phyloP scores from a whole-genome alignment of 208 protist species.

The Angomonas ambiguus region DNA sequence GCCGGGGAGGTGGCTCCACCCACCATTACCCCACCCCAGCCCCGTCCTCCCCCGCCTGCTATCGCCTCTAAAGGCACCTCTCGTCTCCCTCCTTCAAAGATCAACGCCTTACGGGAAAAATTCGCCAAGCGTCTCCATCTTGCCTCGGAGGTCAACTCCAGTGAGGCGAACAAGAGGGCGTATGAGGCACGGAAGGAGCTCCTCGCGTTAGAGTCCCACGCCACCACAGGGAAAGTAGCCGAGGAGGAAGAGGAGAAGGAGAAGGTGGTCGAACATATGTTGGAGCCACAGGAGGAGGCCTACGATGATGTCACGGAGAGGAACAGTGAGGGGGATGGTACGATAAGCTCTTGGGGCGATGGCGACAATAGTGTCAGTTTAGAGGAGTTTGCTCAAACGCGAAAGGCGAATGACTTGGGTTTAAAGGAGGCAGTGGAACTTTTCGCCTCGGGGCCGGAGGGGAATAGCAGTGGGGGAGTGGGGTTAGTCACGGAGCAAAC shows the following conservation, averaged over 20 bases:
- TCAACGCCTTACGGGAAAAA: slow-evolving; percentile 42
- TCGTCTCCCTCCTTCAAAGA: slow-evolving; percentile 22
- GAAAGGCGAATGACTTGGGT: neutral
- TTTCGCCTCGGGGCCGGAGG: neutral
- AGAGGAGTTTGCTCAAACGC: neutral
- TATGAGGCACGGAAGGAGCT: slow-evolving; percentile 68
- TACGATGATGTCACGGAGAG: slow-evolving; percentile 19
- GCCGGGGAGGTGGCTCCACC: neutral
- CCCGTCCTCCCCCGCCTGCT: slow-evolving; percentile 46
- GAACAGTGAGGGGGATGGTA: neutral
- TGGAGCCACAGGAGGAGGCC: slow-evolving; percentile 6
- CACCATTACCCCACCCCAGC: slow-evolving; percentile 15
- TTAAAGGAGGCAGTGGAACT: slow-evolving; percentile 8
- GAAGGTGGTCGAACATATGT: neutral
- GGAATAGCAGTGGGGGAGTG: neutral
- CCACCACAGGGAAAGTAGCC: neutral
- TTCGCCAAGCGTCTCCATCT: slow-evolving; percentile 70
- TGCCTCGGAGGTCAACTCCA: slow-evolving; percentile 41
- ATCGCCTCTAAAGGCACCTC: slow-evolving; percentile 37
- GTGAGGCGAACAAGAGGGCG: slow-evolving; percentile 50
- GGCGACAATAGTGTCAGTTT: neutral
- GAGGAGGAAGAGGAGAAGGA: neutral
- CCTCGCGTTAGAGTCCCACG: slow-evolving; percentile 53
- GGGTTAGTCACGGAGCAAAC: neutral
- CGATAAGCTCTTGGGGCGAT: slow-evolving; percentile 22